A percentile compares a stretch with the other conserved stretches of the same genome.
Evolutionary conservation across 345 rosid genomes (phyloP).

Genomic region (Psidium guajava): DNA sequence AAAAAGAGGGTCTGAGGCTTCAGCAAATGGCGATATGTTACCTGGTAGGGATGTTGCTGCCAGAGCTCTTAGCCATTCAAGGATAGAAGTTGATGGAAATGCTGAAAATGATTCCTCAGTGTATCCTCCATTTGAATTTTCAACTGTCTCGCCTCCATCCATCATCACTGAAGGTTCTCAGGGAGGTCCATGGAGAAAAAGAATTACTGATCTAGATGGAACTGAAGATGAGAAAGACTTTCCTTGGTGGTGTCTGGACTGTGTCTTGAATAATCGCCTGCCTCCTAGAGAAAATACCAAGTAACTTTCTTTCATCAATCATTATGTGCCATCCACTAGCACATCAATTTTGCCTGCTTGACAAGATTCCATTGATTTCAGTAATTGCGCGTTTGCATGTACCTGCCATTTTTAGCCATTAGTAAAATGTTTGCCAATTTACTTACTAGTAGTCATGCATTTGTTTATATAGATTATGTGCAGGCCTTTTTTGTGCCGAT

Average conservation of each 20-base stretch:
- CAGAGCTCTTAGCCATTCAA: constrained; percentile 49
- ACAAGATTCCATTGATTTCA: neutral
- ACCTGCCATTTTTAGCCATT: neutral
- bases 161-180: constrained; percentile 94
- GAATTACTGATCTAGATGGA: constrained; percentile 77
- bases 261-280: constrained; percentile 76
- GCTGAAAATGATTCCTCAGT: constrained; percentile 70
- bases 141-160: constrained; percentile 76
- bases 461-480: neutral
- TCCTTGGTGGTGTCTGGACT: constrained; percentile 94
- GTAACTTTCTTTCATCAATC: constrained; percentile 25
- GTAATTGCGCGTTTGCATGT: neutral
- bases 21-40: constrained; percentile 60
- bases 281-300: constrained; percentile 91
- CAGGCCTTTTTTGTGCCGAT: neutral
- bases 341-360: neutral
- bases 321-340: neutral
- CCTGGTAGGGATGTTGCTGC: constrained; percentile 52
- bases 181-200: constrained; percentile 98
- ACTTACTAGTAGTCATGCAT: neutral
- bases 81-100: constrained; percentile 55
- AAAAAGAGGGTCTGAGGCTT: constrained; percentile 53
- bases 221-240: constrained; percentile 92
- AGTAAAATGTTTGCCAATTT: neutral
- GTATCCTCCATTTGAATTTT: constrained; percentile 89